Evolutionary conservation across 2,329 filamentous ascomycete genomes (phyloP).

Genomic region (Dichotomopilus funicola): DNA sequence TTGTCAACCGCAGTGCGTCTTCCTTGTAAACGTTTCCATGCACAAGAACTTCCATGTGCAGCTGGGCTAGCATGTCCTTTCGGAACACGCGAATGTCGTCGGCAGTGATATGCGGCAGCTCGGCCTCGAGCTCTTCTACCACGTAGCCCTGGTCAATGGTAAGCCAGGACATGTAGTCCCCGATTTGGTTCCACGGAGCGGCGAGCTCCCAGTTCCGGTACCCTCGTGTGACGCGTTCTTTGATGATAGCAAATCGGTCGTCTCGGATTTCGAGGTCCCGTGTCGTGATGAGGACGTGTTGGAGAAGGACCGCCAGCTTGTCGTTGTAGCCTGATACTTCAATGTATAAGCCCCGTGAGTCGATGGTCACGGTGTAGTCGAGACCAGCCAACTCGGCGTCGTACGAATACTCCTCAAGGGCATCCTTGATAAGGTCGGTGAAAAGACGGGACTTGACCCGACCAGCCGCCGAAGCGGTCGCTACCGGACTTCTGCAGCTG

Average conservation of each 20-base stretch:
- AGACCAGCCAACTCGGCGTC: slow-evolving; percentile 90
- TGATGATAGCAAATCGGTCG: slow-evolving; percentile 87
- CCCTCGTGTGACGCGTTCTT: slow-evolving; percentile 69
- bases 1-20: slow-evolving; percentile 78
- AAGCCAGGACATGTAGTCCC: slow-evolving; percentile 75
- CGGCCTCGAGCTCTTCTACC: slow-evolving; percentile 71
- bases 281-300: slow-evolving; percentile 81
- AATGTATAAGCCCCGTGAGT: slow-evolving; percentile 67
- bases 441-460: slow-evolving; percentile 73
- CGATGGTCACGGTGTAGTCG: slow-evolving; percentile 70
- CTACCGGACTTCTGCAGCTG: slow-evolving; percentile 70
- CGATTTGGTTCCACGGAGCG: slow-evolving; percentile 83
- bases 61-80: slow-evolving; percentile 71
- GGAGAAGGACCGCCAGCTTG: slow-evolving; percentile 82
- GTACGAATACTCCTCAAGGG: slow-evolving; percentile 87
- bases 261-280: slow-evolving; percentile 75
- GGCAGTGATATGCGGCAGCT: slow-evolving; percentile 66
- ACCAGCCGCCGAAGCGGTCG: slow-evolving; percentile 72
- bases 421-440: slow-evolving; percentile 80
- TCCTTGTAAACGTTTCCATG: slow-evolving; percentile 95
- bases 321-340: slow-evolving; percentile 90
- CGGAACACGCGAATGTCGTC: slow-evolving; percentile 72
- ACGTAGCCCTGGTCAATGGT: slow-evolving; percentile 70
- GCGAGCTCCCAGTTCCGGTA: slow-evolving; percentile 84
- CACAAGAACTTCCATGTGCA: slow-evolving; percentile 80